Evolutionary conservation across 129 eudicot genomes (phyloP).

Genomic region (Glebionis coronaria): DNA sequence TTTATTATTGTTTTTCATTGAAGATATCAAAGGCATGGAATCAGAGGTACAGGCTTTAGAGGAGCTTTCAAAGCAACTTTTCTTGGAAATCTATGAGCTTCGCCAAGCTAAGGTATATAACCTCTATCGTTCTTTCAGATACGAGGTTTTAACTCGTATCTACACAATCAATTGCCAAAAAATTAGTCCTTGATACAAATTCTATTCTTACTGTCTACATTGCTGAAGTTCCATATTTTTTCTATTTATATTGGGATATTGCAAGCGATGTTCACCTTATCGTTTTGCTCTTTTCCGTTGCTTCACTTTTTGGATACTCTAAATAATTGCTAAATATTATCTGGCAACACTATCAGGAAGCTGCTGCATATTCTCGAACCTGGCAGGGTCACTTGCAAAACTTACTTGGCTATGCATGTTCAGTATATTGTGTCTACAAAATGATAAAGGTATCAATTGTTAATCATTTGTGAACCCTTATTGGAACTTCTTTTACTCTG

Average conservation of each 20-base stretch:
- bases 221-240: background rate
- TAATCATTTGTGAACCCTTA: background rate
- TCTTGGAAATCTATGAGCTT: conserved; percentile 90
- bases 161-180: background rate
- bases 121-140: background rate
- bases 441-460: conserved; percentile 72
- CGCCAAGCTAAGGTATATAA: conserved; percentile 88
- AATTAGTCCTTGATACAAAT: too few species aligned
- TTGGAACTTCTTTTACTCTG: background rate
- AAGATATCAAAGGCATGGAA: conserved; percentile 84
- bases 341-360: conserved; percentile 58
- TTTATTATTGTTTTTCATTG: conserved; percentile 27
- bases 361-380: conserved; percentile 97
- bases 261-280: background rate
- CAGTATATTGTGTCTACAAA: conserved; percentile 95
- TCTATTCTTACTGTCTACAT: background rate
- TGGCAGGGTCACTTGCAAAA: conserved; percentile 99
- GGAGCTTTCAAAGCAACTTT: conserved; percentile 96
- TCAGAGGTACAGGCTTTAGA: conserved; percentile 93
- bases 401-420: conserved; percentile 88
- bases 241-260: background rate
- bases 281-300: background rate
- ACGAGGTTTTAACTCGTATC: background rate
- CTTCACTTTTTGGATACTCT: conserved; percentile 2
- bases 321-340: conserved; percentile 3